These are phyloP conservation scores for Colletotrichum sp. DNA, from an alignment of 2,329 filamentous ascomycete species.

Conservation along the genomic window DNA sequence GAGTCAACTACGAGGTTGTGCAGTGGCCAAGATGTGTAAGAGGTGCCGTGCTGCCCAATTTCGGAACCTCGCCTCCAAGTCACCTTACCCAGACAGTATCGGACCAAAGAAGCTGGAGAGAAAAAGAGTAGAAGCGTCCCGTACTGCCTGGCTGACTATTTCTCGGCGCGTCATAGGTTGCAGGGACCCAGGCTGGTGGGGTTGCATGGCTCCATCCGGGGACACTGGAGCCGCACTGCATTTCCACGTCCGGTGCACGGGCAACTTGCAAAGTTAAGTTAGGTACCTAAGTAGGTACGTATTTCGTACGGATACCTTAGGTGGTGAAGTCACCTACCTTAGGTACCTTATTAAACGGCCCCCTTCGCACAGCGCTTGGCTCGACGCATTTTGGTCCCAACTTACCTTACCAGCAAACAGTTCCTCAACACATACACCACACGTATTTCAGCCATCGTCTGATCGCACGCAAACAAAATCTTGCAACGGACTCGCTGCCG, in stretches of 20 bases:
- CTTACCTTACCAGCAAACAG: not conserved
- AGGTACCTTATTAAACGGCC: too few relatives aligned
- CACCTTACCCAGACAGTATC: not conserved
- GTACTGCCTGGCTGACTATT: not conserved
- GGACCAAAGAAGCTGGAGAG: not conserved
- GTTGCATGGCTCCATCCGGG: not conserved
- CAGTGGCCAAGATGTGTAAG: not conserved
- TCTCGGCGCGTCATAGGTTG: conserved; percentile 8
- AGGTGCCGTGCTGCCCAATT: not conserved
- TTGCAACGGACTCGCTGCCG: not conserved
- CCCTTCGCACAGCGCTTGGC: not conserved
- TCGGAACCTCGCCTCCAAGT: not conserved
- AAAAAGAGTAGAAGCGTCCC: not conserved
- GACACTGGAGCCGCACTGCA: not conserved
- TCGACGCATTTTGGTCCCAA: not conserved
- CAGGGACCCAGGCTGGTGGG: not conserved
- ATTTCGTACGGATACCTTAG: too few relatives aligned
- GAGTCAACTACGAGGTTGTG: not conserved
- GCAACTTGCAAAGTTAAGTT: too few relatives aligned
- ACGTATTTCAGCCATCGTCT: not conserved
- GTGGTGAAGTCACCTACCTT: not conserved
- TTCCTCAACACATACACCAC: not conserved
- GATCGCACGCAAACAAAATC: not conserved
- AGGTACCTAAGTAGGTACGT: too few relatives aligned
- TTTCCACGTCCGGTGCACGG: not conserved